Conservation (phyloP, 192 early-diverging fungal genomes). For the Helicostylum pulchrum region DNA sequence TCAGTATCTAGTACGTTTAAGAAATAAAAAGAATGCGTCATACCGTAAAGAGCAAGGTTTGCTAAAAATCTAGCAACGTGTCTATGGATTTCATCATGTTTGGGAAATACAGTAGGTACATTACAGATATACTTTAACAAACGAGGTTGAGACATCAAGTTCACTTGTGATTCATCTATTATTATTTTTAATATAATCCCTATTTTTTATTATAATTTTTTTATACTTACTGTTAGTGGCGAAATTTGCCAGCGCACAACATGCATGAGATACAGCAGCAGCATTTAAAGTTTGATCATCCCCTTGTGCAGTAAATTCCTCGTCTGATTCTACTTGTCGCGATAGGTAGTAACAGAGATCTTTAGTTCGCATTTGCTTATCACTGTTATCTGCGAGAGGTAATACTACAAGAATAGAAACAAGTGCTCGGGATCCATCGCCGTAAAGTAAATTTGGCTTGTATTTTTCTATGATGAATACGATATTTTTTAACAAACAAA, state of each 20-base stretch:
- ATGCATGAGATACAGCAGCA: slow-evolving; percentile 47
- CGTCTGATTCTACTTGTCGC: background rate
- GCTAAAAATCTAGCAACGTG: slow-evolving; percentile 54
- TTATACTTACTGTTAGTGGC: slow-evolving; percentile 49
- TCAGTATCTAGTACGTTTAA: background rate
- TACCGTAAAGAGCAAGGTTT: slow-evolving; percentile 54
- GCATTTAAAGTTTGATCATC: slow-evolving; percentile 12
- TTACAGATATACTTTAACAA: slow-evolving; percentile 44
- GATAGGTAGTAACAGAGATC: slow-evolving; percentile 1
- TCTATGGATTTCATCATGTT: slow-evolving; percentile 50
- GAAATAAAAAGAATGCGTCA: background rate
- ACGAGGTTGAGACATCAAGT: slow-evolving; percentile 48
- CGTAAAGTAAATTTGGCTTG: slow-evolving; percentile 33
- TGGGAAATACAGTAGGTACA: slow-evolving; percentile 36
- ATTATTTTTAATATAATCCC: background rate
- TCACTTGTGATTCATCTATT: slow-evolving; percentile 41
- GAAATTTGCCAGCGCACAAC: slow-evolving; percentile 58
- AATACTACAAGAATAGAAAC: slow-evolving; percentile 19
- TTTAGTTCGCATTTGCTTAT: background rate
- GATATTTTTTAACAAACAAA: slow-evolving; percentile 1
- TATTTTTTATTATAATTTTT: background rate
- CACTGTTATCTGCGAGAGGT: slow-evolving; percentile 1
- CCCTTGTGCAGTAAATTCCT: background rate
- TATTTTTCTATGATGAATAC: slow-evolving; percentile 30
- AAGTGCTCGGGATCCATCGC: slow-evolving; percentile 27